phyloP scores from a whole-genome alignment of 108 stramenopile species.

The Mediolabrus comicus region DNA sequence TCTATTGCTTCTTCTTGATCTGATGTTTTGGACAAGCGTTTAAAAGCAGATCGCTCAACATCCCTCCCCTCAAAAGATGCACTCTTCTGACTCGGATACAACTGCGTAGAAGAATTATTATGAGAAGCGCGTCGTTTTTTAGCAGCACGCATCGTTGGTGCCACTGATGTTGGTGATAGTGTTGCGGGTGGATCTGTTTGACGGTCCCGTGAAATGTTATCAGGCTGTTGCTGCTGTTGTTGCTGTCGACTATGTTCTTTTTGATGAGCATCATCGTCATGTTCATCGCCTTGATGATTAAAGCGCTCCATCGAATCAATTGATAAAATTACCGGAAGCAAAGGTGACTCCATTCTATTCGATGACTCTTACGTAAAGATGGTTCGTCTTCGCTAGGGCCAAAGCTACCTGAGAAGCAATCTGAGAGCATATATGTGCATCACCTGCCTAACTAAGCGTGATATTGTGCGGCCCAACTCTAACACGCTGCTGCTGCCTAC shows the following conservation, averaged over 20 bases:
- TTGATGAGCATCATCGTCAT: not conserved
- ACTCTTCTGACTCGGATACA: not conserved
- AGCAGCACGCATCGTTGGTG: not conserved
- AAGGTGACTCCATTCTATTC: not conserved
- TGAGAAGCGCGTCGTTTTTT: not conserved
- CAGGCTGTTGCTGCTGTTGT: not conserved
- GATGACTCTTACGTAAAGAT: too few relatives aligned
- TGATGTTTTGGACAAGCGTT: not conserved
- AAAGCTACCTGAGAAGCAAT: too few relatives aligned
- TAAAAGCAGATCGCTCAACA: not conserved
- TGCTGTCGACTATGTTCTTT: too few relatives aligned
- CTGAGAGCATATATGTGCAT: too few relatives aligned
- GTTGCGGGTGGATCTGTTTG: not conserved
- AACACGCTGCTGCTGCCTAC: too few relatives aligned
- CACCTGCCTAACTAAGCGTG: too few relatives aligned
- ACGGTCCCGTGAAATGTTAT: not conserved
- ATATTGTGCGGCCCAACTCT: too few relatives aligned
- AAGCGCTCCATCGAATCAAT: not conserved
- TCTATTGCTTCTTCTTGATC: not conserved
- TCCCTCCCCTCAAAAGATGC: not conserved
- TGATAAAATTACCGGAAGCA: not conserved
- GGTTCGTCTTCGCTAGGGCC: too few relatives aligned
- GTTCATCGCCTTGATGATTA: not conserved
- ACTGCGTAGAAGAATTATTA: not conserved
- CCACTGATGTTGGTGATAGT: not conserved